Evolutionary conservation across 495 filamentous ascomycete species (phyloP).

Genomic region (Penicillium mononematosum): DNA sequence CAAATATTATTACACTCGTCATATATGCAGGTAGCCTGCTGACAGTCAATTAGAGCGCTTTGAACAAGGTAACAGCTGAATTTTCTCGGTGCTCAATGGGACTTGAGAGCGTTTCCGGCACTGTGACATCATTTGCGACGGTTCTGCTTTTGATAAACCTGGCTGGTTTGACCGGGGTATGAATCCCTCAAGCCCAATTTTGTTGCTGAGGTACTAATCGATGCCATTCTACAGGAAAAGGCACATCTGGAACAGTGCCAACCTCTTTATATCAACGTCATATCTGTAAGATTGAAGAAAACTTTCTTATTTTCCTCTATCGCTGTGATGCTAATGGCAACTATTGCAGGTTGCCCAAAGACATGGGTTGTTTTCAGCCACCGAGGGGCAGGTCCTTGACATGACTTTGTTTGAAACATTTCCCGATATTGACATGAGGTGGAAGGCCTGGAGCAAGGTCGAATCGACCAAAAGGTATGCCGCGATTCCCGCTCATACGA

Average conservation of each 20-base stretch:
- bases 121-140: constrained; percentile 48
- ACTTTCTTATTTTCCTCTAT: neutral
- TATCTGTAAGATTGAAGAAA: constrained; percentile 38
- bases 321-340: constrained; percentile 3
- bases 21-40: constrained; percentile 5
- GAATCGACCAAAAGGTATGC: constrained; percentile 50
- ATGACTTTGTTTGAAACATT: constrained; percentile 47
- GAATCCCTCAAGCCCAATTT: neutral
- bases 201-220: constrained; percentile 16
- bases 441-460: constrained; percentile 55
- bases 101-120: constrained; percentile 35
- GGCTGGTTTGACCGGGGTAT: constrained; percentile 51
- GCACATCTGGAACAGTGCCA: constrained; percentile 46
- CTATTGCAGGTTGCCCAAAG: constrained; percentile 45
- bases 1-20: neutral
- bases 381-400: constrained; percentile 46
- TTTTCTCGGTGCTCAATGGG: constrained; percentile 40
- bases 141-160: constrained; percentile 48
- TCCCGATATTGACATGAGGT: constrained; percentile 48
- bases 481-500: neutral
- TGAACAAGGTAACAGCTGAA: constrained; percentile 44
- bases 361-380: constrained; percentile 51
- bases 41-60: constrained; percentile 30
- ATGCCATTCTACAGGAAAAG: constrained; percentile 35
- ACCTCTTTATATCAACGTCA: constrained; percentile 52